Conservation (phyloP, 768 basidiomycete species). For the Mycena galopus region DNA sequence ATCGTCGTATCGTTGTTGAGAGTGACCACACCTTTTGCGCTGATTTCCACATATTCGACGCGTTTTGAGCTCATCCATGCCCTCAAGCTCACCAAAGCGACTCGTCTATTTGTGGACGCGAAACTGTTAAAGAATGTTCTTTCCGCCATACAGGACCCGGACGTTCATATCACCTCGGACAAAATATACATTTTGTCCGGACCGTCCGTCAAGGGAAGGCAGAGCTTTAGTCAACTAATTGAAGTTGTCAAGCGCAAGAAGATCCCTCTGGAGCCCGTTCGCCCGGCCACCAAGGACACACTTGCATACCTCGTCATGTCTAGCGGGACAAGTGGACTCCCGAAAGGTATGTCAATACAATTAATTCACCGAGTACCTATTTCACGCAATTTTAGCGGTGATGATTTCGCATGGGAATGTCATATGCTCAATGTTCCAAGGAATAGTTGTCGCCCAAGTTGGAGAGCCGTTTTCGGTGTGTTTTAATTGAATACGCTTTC, state of each 20-base stretch:
- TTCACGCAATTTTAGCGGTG: constrained; percentile 58
- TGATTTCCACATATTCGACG: too few species aligned
- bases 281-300: constrained; percentile 62
- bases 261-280: constrained; percentile 57
- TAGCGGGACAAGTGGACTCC: constrained; percentile 82
- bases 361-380: not conserved
- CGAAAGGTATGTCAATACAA: constrained; percentile 66
- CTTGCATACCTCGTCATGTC: constrained; percentile 82
- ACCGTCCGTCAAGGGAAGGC: constrained; percentile 49
- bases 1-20: constrained; percentile 63
- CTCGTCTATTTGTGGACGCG: too few species aligned
- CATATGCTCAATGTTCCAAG: constrained; percentile 58
- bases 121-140: too few species aligned
- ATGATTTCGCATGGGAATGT: constrained; percentile 82
- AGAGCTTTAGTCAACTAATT: constrained; percentile 61
- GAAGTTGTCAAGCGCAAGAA: constrained; percentile 51
- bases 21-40: too few species aligned
- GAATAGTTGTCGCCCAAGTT: constrained; percentile 46
- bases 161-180: too few species aligned
- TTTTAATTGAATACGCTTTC: constrained; percentile 6
- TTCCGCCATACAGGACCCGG: too few species aligned
- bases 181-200: constrained; percentile 68
- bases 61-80: too few species aligned
- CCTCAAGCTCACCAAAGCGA: too few species aligned
- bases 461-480: constrained; percentile 55